Base-by-base conservation (phyloP, 345 rosid species). In the Brassica carinata region DNA sequence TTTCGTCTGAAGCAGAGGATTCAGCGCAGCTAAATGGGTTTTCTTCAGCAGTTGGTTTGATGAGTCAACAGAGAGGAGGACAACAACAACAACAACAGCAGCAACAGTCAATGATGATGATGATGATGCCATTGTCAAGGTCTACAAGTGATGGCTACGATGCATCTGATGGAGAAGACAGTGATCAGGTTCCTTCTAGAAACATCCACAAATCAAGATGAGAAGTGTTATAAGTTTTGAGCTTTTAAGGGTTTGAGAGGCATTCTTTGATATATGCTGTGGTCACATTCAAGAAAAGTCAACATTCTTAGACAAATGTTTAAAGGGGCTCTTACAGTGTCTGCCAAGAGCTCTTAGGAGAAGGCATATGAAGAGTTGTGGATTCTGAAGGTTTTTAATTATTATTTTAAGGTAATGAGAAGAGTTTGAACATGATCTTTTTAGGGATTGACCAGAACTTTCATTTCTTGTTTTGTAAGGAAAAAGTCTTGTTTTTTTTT, bases 81-180 rank as follows among this genome's bases (percentile, higher is more conserved):
- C 87, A 81, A 83, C 58, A 79, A 62, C 66, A 75, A 81, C 45
- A 38, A 38, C 48, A 76, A 81, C 48, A 40, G 3, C 48, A 40
- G 48, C 78, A 74, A 26, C 70, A 67, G 38, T 34, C 68, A 79
- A 90, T 82, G 70, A 87, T 78, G 78, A 90, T 82, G 70, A 87
- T 78, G 78, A 91, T 89, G 78, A 81, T 96, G 65, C 97, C 91
- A n/a, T 79, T 93, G 58, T 90, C 95, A 9, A 93, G 97, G 84
- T 93, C 99, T 40, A 86, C 96, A 66, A 96, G 97, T 69, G 97
- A 96, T 72, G 99, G 97, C 5, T 93, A 93, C 27, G 99, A 96
- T 84, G 95, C 99, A 11, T 96, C 99, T 10, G 97, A 97, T 18
- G 99, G 99, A 23, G 99, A 96, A 85, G 99, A 96, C 75, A 96